A percentile compares a stretch with the other conserved stretches of the same genome.
Conservation (phyloP, 2,329 filamentous ascomycete genomes). For the Cladophialophora chaetospira region DNA sequence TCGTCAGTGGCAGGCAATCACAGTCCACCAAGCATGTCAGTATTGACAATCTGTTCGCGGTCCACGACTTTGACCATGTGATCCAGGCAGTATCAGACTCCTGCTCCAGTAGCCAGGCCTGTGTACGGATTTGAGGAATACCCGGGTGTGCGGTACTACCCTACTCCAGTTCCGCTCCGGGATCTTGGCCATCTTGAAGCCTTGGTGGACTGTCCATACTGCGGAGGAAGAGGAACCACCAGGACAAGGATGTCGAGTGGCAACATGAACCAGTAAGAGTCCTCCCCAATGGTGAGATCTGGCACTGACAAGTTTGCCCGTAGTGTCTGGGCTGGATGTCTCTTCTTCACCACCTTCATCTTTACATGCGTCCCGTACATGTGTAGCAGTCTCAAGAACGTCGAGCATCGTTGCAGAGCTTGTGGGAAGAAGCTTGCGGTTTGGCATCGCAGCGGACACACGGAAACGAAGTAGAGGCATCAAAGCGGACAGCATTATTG, state of each 20-base stretch:
- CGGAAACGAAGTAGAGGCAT: neutral
- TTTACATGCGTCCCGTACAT: constrained; percentile 15
- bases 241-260: constrained; percentile 7
- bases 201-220: constrained; percentile 17
- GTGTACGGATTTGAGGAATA: neutral
- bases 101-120: neutral
- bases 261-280: constrained; percentile 17
- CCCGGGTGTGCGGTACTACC: neutral
- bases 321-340: constrained; percentile 11
- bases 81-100: constrained; percentile 6
- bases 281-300: no score
- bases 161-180: constrained; percentile 1
- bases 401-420: constrained; percentile 9
- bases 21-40: neutral
- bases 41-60: neutral
- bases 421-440: constrained; percentile 10
- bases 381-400: constrained; percentile 17
- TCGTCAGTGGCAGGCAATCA: neutral
- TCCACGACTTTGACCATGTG: neutral
- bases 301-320: neutral
- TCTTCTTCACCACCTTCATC: constrained; percentile 11
- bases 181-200: constrained; percentile 14
- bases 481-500: no score
- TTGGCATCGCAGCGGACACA: constrained; percentile 18
- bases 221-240: constrained; percentile 12